Evolutionary conservation across 768 basidiomycete genomes (phyloP).

Genomic region (Fomitopsis serialis): DNA sequence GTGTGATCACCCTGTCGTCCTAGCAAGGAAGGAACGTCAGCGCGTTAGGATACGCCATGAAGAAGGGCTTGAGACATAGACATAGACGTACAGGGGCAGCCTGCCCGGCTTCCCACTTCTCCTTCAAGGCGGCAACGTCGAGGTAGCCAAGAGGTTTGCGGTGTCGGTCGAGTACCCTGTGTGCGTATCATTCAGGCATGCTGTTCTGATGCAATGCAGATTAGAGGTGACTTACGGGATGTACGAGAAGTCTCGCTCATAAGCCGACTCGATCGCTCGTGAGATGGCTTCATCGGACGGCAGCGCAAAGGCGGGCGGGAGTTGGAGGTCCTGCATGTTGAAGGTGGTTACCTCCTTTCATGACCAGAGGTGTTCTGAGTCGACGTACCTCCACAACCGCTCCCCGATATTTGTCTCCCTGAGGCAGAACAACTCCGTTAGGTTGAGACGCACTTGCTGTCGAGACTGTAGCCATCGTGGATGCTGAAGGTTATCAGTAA

Average conservation of each 20-base stretch:
- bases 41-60: background rate
- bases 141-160: constrained; percentile 82
- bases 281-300: constrained; percentile 66
- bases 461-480: background rate
- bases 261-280: constrained; percentile 79
- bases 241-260: constrained; percentile 92
- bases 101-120: constrained; percentile 69
- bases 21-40: constrained; percentile 22
- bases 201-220: background rate
- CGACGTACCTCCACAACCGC: constrained; percentile 81
- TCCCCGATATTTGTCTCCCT: constrained; percentile 68
- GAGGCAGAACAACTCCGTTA: background rate
- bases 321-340: constrained; percentile 62
- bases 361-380: background rate
- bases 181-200: background rate
- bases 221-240: constrained; percentile 58
- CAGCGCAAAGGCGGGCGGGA: constrained; percentile 84
- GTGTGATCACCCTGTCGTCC: constrained; percentile 64
- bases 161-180: constrained; percentile 68
- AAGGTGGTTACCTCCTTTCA: background rate
- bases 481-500: background rate
- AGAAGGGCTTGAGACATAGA: background rate
- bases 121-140: constrained; percentile 69
- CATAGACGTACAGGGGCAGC: constrained; percentile 67
- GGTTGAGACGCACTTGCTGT: background rate